phyloP scores from a whole-genome alignment of 805 yeast species.

The Isabelozyma rhagii region DNA sequence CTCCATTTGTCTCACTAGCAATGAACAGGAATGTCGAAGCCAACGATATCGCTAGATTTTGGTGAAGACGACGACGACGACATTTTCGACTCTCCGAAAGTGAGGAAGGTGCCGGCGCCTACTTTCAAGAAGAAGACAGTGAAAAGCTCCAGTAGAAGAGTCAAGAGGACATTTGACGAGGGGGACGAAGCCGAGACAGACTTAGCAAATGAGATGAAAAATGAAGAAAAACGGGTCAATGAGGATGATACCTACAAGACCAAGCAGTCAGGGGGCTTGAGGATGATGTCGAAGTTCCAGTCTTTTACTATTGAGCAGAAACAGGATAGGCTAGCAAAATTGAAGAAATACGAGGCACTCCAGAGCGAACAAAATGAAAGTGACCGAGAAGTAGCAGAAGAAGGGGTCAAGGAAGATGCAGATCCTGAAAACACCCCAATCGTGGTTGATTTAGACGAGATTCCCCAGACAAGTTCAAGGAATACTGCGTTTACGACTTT shows the following conservation, averaged over 20 bases:
- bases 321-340: background rate
- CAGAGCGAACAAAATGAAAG: background rate
- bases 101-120: background rate
- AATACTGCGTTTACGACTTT: background rate
- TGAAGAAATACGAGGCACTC: background rate
- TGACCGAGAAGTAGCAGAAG: background rate
- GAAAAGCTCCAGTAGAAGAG: slow-evolving; percentile 11
- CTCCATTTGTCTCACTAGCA: background rate
- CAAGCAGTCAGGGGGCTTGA: background rate
- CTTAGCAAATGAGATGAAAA: too few species aligned
- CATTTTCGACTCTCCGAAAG: background rate
- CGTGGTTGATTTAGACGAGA: background rate
- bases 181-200: slow-evolving; percentile 9
- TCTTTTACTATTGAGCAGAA: background rate
- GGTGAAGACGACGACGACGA: slow-evolving; percentile 2
- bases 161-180: slow-evolving; percentile 19
- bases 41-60: slow-evolving; percentile 1
- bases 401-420: background rate
- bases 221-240: too few species aligned
- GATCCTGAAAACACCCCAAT: background rate
- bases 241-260: too few species aligned
- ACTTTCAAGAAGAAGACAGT: slow-evolving; percentile 7
- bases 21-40: background rate
- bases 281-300: background rate
- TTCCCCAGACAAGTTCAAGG: background rate